Base-by-base conservation (phyloP, 2,329 filamentous ascomycete genomes). In the Fusarium neocosmosporiellum region DNA sequence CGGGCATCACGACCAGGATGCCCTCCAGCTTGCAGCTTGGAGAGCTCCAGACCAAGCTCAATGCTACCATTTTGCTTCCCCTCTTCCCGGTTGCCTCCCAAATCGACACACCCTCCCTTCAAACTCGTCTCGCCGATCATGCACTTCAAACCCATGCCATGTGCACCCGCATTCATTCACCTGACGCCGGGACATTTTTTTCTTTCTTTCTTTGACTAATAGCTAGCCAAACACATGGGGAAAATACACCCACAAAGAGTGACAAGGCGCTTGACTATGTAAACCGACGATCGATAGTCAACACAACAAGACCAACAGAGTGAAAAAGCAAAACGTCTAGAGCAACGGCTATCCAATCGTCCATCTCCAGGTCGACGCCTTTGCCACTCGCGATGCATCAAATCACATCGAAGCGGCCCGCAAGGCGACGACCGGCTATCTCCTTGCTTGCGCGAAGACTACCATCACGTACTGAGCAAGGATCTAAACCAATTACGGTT, bases 71-170 rank as follows among this genome's bases (percentile, higher is more conserved):
- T 22, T 7, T 41, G 14, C 11, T 27, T 13, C 18, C 41, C 36
- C 13, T 37, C 37, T 22, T 24, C 55, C 41, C 22, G 66, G 70
- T 36, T 63, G 54, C 66, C 62, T 67, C 62, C 63, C 41, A 58
- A 68, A 73, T 73, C 67, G 57, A 54, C 67, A 73, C 70, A 33
- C 67, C 67, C 57, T 68, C 54, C 18, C 55, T 27, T 61, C 16
- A 4, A 31, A 36, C 53, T 55, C n/a, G 33, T 18, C 20, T 54
- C 16, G 70, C 70, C 60, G 67, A 73, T 73, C 64, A 73, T 73
- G 71, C 67, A 73, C 67, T 71, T 72, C 5, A 24, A 46, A 24
- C 57, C 34, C 33, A 69, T 64, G 36, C 11, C 50, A 70, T 43
- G 41, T 66, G 57, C 67, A 61, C 46, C 22, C 36, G 34, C 58